Evolutionary conservation across 2,329 filamentous ascomycete genomes (phyloP).

Genomic region (Cryphonectria carpinicola): DNA sequence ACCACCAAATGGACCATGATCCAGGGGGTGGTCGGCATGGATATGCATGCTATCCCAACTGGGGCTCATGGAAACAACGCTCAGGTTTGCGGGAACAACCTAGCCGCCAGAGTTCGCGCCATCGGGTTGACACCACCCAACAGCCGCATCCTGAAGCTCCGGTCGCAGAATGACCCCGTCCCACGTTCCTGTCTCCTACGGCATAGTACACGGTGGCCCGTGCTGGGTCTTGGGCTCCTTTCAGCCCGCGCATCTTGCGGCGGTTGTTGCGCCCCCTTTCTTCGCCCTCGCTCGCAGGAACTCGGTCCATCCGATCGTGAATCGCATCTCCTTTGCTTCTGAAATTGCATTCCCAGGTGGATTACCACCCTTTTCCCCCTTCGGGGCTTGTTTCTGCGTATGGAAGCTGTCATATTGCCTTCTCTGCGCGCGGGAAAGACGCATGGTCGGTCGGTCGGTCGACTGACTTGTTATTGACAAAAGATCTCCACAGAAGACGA

Average conservation of each 20-base stretch:
- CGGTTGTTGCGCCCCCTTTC: slow-evolving; percentile 18
- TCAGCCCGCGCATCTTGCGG: slow-evolving; percentile 12
- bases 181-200: slow-evolving; percentile 3
- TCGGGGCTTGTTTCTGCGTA: slow-evolving; percentile 26
- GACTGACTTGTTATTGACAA: slow-evolving; percentile 21
- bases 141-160: slow-evolving; percentile 21
- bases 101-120: slow-evolving; percentile 16
- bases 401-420: slow-evolving; percentile 18
- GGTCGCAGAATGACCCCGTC: slow-evolving; percentile 20
- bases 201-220: background rate
- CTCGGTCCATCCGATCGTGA: slow-evolving; percentile 18
- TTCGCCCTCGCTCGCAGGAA: slow-evolving; percentile 6
- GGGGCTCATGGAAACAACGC: slow-evolving; percentile 19
- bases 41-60: slow-evolving; percentile 26
- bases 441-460: slow-evolving; percentile 13
- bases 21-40: slow-evolving; percentile 14
- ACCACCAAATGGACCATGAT: background rate
- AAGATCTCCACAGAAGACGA: slow-evolving; percentile 27
- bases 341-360: slow-evolving; percentile 20
- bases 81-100: slow-evolving; percentile 25
- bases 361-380: slow-evolving; percentile 10
- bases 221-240: slow-evolving; percentile 3
- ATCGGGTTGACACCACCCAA: slow-evolving; percentile 9
- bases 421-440: slow-evolving; percentile 10
- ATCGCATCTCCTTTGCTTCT: background rate